phyloP scores from a whole-genome alignment of 345 rosid species.

The Salix koriyanagi region DNA sequence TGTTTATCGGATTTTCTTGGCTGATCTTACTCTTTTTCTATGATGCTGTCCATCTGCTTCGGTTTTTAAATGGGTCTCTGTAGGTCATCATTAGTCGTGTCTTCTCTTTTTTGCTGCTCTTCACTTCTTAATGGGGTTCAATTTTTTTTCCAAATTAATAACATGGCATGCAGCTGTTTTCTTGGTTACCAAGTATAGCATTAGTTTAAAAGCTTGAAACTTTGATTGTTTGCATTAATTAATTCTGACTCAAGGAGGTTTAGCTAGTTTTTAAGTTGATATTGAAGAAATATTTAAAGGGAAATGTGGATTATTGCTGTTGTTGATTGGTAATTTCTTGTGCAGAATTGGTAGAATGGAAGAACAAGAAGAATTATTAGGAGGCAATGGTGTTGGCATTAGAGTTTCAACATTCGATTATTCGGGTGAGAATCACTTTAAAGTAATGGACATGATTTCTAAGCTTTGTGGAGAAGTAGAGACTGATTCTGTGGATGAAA shows the following conservation, averaged over 20 bases:
- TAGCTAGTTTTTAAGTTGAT: neutral
- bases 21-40: no score
- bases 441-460: conserved; percentile 46
- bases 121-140: neutral
- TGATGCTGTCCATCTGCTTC: no score
- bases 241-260: no score
- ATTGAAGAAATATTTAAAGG: neutral
- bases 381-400: conserved; percentile 13
- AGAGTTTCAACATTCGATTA: conserved; percentile 57
- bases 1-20: no score
- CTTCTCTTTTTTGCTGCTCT: no score
- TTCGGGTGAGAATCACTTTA: conserved; percentile 61
- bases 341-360: neutral
- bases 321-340: neutral
- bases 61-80: no score
- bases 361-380: conserved; percentile 5
- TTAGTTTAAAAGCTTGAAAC: neutral
- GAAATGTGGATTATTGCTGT: neutral
- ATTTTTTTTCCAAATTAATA: neutral
- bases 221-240: neutral
- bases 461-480: conserved; percentile 53
- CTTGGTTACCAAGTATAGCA: no score
- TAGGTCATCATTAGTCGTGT: no score
- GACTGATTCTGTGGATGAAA: conserved; percentile 20
- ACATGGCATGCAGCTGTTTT: neutral